Base-by-base conservation (phyloP, 2,329 filamentous ascomycete genomes). In the Ascochyta lentis region DNA sequence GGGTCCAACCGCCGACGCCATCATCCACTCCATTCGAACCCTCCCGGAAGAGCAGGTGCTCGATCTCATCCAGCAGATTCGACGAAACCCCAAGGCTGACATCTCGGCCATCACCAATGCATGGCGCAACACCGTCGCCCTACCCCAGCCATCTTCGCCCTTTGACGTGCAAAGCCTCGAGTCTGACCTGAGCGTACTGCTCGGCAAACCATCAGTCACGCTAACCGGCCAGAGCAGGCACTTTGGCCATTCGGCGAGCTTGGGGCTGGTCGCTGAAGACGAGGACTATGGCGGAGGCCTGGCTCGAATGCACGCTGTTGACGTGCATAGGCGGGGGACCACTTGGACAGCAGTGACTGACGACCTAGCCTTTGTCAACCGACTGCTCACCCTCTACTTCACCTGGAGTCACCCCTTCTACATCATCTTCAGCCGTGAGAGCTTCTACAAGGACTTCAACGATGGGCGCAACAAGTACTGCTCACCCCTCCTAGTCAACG, bases 391-490 rank as follows among this genome's bases (percentile, higher is more conserved):
- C 0, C 77, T 90, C 29, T 91, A 90, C 74, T 91, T 91, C 62
- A 64, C 64, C 12, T 89, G 87, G 77, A 91, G 89, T 84, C 90
- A 92, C 69, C 87, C 89, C 3, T 91, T 88, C 12, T 91, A 90
- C 73, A 85, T 88, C 3, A 85, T 89, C 2, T 81, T 92, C 40
- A 89, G 86, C 67, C 88, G 89, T 67, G 86, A 90, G 64, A 84
- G 88, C 66, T 91, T 91, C 64, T 77, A 89, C 54, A 80, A 81
- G 47, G 88, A 91, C 70, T 90, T 89, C 66, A 76, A 79, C 34
- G 79, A 81, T 9, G 87, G 86, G 1, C 78, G 83, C 16, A 79
- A 81, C 42, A 83, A 88, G 29, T 90, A 87, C 72, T 91, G 88
- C 76, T 90, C 87, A 1, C 75, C 86, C 0, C 83, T 89, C 16